A percentile compares a stretch with the other conserved stretches of the same genome.
Conservation (phyloP, 2,329 filamentous ascomycete genomes). For the Microdochium paspali region DNA sequence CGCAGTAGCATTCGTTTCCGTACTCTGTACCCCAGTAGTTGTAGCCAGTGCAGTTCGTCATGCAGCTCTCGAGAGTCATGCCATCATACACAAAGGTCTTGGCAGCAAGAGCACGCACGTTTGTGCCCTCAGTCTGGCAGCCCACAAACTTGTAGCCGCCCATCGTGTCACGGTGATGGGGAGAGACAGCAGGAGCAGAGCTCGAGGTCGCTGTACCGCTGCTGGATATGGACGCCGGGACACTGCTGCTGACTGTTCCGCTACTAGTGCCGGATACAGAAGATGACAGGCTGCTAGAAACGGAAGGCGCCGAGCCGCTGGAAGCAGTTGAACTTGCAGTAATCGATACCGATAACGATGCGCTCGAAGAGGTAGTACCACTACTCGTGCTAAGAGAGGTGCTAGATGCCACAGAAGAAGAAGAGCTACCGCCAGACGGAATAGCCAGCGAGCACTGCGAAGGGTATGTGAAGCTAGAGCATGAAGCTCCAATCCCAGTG, state of each 20-base stretch:
- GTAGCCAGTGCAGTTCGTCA: slow-evolving; percentile 33
- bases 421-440: neutral
- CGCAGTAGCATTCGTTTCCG: slow-evolving; percentile 43
- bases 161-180: slow-evolving; percentile 26
- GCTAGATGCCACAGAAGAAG: neutral
- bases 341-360: no score
- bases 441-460: slow-evolving; percentile 9
- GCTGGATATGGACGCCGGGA: slow-evolving; percentile 5
- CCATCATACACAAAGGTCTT: slow-evolving; percentile 31
- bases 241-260: slow-evolving; percentile 4
- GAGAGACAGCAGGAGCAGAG: slow-evolving; percentile 18
- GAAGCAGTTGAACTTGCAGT: no score
- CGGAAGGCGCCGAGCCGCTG: no score
- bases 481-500: slow-evolving; percentile 32
- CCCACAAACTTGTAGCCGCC: slow-evolving; percentile 34
- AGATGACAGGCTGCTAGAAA: no score
- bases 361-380: no score
- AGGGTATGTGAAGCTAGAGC: slow-evolving; percentile 27
- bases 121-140: slow-evolving; percentile 37
- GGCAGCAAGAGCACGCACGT: slow-evolving; percentile 30
- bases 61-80: slow-evolving; percentile 40
- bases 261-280: neutral
- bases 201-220: slow-evolving; percentile 14
- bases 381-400: neutral
- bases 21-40: slow-evolving; percentile 42